Conservation (phyloP, 495 filamentous ascomycete species). For the Podospora sp. region DNA sequence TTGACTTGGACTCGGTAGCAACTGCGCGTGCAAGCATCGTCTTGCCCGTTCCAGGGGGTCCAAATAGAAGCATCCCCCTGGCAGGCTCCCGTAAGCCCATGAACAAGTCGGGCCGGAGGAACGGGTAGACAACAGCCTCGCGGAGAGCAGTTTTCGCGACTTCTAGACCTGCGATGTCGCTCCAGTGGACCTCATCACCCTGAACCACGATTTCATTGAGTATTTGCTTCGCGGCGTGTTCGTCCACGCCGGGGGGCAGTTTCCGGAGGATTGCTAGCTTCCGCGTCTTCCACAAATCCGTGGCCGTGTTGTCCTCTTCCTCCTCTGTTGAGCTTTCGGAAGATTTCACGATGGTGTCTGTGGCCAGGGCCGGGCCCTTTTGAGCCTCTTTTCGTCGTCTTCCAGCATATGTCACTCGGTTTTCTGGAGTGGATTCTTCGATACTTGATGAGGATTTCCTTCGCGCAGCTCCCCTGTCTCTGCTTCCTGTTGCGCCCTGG, state of each 20-base stretch:
- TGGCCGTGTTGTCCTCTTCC: conserved; percentile 37
- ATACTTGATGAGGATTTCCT: conserved; percentile 23
- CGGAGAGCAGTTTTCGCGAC: conserved; percentile 89
- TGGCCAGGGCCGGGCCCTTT: conserved; percentile 24
- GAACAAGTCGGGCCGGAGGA: conserved; percentile 93
- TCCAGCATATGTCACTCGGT: conserved; percentile 3
- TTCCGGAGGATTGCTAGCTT: conserved; percentile 66
- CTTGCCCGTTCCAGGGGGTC: conserved; percentile 94
- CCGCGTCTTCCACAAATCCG: conserved; percentile 54
- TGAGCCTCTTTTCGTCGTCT: conserved; percentile 12
- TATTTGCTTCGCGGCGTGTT: conserved; percentile 81
- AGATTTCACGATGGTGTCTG: conserved; percentile 16
- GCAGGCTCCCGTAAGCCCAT: conserved; percentile 93
- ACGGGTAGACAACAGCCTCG: conserved; percentile 96
- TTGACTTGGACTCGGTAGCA: conserved; percentile 90
- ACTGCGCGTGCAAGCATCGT: conserved; percentile 97
- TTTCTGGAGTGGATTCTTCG: conserved; percentile 27
- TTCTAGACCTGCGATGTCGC: conserved; percentile 89
- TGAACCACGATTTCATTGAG: conserved; percentile 95
- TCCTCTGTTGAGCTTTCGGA: conserved; percentile 32
- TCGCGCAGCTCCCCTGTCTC: conserved; percentile 7
- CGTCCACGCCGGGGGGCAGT: conserved; percentile 79
- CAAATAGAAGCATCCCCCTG: conserved; percentile 93
- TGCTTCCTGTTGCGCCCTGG: conserved; percentile 10
- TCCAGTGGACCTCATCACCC: conserved; percentile 94